Evolutionary conservation across 371 early-diverging fungal genomes (phyloP).

Genomic region (Haplosporangium sp.): DNA sequence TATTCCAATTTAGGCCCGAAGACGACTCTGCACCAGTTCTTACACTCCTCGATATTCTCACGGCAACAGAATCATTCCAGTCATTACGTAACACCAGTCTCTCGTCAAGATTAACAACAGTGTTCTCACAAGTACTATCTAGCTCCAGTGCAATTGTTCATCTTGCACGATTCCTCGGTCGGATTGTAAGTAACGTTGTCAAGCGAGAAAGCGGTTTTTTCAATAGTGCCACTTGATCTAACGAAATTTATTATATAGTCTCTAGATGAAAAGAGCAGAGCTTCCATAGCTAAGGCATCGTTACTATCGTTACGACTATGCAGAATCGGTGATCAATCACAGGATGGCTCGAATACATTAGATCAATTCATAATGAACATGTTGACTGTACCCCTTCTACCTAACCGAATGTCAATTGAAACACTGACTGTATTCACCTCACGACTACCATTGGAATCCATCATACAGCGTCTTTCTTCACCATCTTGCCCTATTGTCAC

Average conservation of each 20-base stretch:
- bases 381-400: constrained; percentile 58
- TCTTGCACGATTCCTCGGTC: constrained; percentile 15
- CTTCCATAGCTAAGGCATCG: constrained; percentile 22
- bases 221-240: background rate
- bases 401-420: constrained; percentile 59
- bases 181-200: constrained; percentile 21
- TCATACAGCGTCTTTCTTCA: constrained; percentile 44
- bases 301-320: constrained; percentile 31
- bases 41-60: constrained; percentile 25
- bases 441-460: constrained; percentile 56
- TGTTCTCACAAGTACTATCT: constrained; percentile 13
- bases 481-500: constrained; percentile 18
- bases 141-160: constrained; percentile 11
- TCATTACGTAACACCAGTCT: constrained; percentile 1
- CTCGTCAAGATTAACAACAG: background rate
- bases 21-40: constrained; percentile 19
- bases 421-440: constrained; percentile 50
- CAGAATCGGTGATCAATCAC: constrained; percentile 6
- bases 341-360: constrained; percentile 1
- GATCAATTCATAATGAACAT: constrained; percentile 52
- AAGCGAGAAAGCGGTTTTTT: background rate
- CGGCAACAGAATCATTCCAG: constrained; percentile 17
- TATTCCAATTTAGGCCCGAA: constrained; percentile 23
- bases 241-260: constrained; percentile 18
- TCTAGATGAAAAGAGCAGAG: constrained; percentile 30